phyloP scores from a whole-genome alignment of 306 rosid genomes.

The Rosa persica region DNA sequence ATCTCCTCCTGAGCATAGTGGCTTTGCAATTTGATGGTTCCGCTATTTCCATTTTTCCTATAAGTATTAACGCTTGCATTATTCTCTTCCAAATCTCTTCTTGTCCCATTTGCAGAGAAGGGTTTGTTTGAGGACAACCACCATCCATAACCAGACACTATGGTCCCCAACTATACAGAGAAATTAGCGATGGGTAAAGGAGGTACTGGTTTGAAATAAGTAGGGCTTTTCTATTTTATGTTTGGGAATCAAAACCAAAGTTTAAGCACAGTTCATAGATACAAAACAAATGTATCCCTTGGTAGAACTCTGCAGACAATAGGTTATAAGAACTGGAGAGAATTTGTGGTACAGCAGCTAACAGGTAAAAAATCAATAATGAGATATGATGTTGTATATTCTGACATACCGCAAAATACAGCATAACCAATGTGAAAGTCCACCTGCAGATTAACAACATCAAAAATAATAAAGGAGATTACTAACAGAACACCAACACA shows the following conservation, averaged over 20 bases:
- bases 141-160: conserved; percentile 75
- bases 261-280: neutral
- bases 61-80: neutral
- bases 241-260: neutral
- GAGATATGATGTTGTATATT: neutral
- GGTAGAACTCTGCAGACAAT: neutral
- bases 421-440: conserved; percentile 70
- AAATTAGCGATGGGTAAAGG: conserved; percentile 16
- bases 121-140: conserved; percentile 41
- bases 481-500: conserved; percentile 4
- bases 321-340: neutral
- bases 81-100: conserved; percentile 45
- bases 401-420: conserved; percentile 71
- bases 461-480: conserved; percentile 6
- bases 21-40: conserved; percentile 40
- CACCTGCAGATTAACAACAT: conserved; percentile 54
- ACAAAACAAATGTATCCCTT: neutral
- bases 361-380: conserved; percentile 4
- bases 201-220: conserved; percentile 4
- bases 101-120: conserved; percentile 32
- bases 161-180: conserved; percentile 52
- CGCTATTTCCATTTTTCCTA: conserved; percentile 24
- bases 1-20: conserved; percentile 46
- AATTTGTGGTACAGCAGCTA: neutral
- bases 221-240: neutral